Conservation (phyloP, 768 basidiomycete genomes). For the Boletellus sp. region DNA sequence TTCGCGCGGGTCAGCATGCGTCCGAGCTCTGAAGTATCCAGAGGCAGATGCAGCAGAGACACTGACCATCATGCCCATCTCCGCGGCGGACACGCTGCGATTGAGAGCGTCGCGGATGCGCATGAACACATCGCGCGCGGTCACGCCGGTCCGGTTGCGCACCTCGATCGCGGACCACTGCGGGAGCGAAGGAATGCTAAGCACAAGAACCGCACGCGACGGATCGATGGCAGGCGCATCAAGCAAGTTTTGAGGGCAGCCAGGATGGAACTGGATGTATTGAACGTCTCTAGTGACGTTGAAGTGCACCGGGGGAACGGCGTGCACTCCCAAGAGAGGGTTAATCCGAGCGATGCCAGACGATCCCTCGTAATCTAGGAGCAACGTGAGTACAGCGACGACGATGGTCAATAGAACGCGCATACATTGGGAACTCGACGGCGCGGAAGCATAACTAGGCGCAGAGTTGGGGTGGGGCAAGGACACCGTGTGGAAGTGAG, state of each 20-base stretch:
- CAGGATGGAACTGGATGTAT: conserved; percentile 17
- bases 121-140: conserved; percentile 26
- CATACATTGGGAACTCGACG: conserved; percentile 21
- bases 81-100: conserved; percentile 21
- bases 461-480: conserved; percentile 31
- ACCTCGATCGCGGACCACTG: conserved; percentile 31
- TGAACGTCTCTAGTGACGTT: conserved; percentile 26
- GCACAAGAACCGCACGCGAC: conserved; percentile 8
- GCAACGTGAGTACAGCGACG: not conserved
- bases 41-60: conserved; percentile 16
- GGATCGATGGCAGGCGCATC: conserved; percentile 25
- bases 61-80: conserved; percentile 26
- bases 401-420: not conserved
- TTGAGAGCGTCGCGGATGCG: conserved; percentile 28
- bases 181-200: conserved; percentile 23
- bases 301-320: conserved; percentile 17
- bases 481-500: conserved; percentile 27
- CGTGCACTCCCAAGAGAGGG: conserved; percentile 19
- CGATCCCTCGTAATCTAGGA: conserved; percentile 14
- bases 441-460: conserved; percentile 12
- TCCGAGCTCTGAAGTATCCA: conserved; percentile 29
- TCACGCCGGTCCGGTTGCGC: conserved; percentile 25
- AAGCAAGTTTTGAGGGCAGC: conserved; percentile 16
- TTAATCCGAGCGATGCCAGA: conserved; percentile 22
- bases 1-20: conserved; percentile 32